Evolutionary conservation across 2,329 filamentous ascomycete genomes (phyloP).

Genomic region (Fusarium xyrophilum): DNA sequence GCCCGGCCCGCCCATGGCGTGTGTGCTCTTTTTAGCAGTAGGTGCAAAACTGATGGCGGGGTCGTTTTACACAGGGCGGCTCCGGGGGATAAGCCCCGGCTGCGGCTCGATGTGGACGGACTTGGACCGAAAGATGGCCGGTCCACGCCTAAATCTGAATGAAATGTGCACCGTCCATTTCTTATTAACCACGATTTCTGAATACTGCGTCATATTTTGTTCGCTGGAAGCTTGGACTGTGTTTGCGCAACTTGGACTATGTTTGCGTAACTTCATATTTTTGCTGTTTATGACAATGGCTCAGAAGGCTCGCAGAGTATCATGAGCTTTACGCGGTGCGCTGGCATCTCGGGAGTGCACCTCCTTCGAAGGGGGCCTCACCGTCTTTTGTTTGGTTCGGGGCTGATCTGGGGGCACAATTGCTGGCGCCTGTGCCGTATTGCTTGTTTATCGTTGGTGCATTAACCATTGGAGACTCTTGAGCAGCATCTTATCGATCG

Average conservation of each 20-base stretch:
- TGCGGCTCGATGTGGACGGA: constrained; percentile 19
- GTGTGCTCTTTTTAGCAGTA: constrained; percentile 2
- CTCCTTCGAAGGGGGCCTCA: constrained; percentile 27
- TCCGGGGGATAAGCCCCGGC: constrained; percentile 28
- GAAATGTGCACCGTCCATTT: constrained; percentile 13
- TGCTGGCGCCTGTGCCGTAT: constrained; percentile 19
- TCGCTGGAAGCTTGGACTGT: background rate
- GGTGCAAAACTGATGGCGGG: constrained; percentile 12
- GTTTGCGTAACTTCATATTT: background rate
- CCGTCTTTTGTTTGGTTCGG: constrained; percentile 29
- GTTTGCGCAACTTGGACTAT: background rate
- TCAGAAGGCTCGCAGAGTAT: background rate
- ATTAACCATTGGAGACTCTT: constrained; percentile 22
- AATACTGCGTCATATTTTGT: constrained; percentile 13
- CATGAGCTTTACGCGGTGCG: constrained; percentile 17
- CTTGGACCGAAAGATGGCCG: background rate
- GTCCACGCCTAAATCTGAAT: constrained; percentile 6
- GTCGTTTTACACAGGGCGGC: constrained; percentile 22
- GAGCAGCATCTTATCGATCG: constrained; percentile 14
- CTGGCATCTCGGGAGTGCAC: constrained; percentile 20
- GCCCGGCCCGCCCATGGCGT: constrained; percentile 27
- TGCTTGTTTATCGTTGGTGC: constrained; percentile 28
- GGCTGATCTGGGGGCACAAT: constrained; percentile 1
- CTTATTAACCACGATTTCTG: background rate
- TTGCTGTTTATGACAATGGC: background rate